Conservation (phyloP, 179 eudicot genomes). For the Drosera spatulata region DNA sequence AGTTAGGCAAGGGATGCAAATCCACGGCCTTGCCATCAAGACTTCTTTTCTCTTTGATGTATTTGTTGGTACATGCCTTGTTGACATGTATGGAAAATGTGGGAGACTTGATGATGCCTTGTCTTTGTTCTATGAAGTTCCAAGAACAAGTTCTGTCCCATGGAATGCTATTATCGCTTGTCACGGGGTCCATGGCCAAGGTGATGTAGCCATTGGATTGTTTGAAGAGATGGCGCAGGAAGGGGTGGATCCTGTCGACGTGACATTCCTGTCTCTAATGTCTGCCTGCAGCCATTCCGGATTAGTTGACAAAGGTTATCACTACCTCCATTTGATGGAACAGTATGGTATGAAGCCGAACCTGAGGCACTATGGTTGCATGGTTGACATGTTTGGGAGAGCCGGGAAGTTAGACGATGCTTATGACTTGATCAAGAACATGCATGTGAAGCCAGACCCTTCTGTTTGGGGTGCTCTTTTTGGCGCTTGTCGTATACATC, state of each 20-base stretch:
- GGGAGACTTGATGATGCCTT: conserved; percentile 38
- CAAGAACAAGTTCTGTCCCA: conserved; percentile 38
- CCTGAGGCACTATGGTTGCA: conserved; percentile 55
- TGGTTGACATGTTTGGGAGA: conserved; percentile 80
- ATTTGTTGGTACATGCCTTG: conserved; percentile 33
- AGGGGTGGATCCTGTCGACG: conserved; percentile 52
- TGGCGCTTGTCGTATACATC: conserved; percentile 70
- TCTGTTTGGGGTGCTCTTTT: conserved; percentile 92
- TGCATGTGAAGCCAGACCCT: conserved; percentile 58
- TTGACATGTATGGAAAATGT: conserved; percentile 54
- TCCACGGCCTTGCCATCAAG: conserved; percentile 31
- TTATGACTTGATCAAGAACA: conserved; percentile 38
- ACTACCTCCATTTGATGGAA: conserved; percentile 44
- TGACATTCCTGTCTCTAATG: conserved; percentile 53
- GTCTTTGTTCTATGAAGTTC: conserved; percentile 41
- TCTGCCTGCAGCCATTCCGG: conserved; percentile 77
- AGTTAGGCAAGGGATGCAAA: conserved; percentile 28
- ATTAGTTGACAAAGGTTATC: conserved; percentile 49
- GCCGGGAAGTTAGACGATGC: conserved; percentile 54
- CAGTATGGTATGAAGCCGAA: conserved; percentile 22
- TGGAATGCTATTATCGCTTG: conserved; percentile 75
- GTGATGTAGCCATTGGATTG: conserved; percentile 36
- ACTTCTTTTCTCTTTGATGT: conserved; percentile 25
- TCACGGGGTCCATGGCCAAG: conserved; percentile 71
- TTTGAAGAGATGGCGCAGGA: conserved; percentile 46